Evolutionary conservation across 2,329 filamentous ascomycete species (phyloP).

Genomic region (Diaporthe ilicicola): DNA sequence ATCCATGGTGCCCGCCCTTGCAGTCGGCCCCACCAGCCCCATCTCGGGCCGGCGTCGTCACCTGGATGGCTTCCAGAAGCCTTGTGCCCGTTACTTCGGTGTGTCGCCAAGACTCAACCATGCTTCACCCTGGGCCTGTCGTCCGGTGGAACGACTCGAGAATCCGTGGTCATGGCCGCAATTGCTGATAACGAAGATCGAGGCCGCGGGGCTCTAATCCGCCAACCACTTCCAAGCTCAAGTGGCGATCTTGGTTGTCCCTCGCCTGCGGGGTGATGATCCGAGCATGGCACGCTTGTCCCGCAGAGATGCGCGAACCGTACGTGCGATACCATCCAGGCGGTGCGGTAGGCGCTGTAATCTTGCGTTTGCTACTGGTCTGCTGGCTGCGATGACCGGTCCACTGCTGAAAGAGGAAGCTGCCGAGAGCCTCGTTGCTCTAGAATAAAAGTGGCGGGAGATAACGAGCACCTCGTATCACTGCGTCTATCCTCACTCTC

Average conservation of each 20-base stretch:
- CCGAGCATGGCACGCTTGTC: background rate
- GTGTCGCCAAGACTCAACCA: background rate
- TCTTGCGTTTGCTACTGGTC: background rate
- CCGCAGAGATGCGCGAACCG: background rate
- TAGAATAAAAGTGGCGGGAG: background rate
- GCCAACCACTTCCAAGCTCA: background rate
- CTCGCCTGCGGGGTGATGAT: too few species aligned
- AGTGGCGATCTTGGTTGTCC: background rate
- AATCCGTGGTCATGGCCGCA: background rate
- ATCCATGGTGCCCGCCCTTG: background rate
- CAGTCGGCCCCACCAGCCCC: background rate
- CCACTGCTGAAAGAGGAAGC: conserved; percentile 14
- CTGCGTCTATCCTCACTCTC: background rate
- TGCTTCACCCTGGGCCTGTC: background rate
- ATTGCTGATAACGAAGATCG: background rate
- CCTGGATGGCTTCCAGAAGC: background rate
- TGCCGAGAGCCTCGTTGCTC: background rate
- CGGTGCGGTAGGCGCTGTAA: background rate
- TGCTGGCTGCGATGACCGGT: background rate
- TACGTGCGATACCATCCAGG: background rate
- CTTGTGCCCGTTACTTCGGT: background rate
- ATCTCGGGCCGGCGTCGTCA: background rate
- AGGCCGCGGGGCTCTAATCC: background rate
- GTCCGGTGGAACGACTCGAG: background rate
- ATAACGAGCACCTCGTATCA: conserved; percentile 6